Conservation (phyloP, 1,284 basidiomycete species). For the Cryptococcus sp. region DNA sequence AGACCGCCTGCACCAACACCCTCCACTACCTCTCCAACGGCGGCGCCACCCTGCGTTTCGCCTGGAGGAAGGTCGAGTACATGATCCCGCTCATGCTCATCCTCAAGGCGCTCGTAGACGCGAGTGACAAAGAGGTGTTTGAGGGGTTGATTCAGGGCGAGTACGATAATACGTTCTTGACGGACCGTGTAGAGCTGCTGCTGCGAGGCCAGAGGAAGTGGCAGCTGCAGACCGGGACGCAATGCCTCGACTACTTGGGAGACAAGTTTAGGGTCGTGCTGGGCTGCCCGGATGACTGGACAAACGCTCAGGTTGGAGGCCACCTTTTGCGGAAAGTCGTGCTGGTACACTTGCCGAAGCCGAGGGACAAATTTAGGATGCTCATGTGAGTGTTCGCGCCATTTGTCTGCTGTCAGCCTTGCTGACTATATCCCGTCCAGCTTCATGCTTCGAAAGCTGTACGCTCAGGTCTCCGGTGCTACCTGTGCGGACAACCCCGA, state of each 20-base stretch:
- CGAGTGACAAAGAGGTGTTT: conserved; percentile 96
- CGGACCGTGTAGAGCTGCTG: conserved; percentile 97
- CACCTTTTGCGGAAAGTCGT: conserved; percentile 84
- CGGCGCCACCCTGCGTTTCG: conserved; percentile 91
- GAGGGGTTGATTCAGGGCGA: conserved; percentile 97
- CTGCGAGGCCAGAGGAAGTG: conserved; percentile 94
- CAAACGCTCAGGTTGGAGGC: conserved; percentile 74
- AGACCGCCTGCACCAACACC: conserved; percentile 89
- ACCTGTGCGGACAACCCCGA: conserved; percentile 96
- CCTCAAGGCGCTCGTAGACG: conserved; percentile 89
- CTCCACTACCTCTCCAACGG: conserved; percentile 97
- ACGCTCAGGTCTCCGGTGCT: conserved; percentile 83
- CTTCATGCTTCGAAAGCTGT: conserved; percentile 97
- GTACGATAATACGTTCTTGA: conserved; percentile 94
- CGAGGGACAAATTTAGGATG: conserved; percentile 95
- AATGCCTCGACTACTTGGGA: conserved; percentile 95
- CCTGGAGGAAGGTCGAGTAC: conserved; percentile 98
- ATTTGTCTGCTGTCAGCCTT: neutral
- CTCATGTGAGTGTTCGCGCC: conserved; percentile 64
- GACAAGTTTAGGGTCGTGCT: conserved; percentile 95
- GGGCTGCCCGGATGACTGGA: conserved; percentile 89
- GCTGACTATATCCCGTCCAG: conserved; percentile 51
- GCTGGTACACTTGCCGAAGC: conserved; percentile 81
- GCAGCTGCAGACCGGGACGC: conserved; percentile 79
- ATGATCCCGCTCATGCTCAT: conserved; percentile 97